Evolutionary conservation across 1,284 basidiomycete species (phyloP).

Genomic region (Ceratobasidium papillatum): DNA sequence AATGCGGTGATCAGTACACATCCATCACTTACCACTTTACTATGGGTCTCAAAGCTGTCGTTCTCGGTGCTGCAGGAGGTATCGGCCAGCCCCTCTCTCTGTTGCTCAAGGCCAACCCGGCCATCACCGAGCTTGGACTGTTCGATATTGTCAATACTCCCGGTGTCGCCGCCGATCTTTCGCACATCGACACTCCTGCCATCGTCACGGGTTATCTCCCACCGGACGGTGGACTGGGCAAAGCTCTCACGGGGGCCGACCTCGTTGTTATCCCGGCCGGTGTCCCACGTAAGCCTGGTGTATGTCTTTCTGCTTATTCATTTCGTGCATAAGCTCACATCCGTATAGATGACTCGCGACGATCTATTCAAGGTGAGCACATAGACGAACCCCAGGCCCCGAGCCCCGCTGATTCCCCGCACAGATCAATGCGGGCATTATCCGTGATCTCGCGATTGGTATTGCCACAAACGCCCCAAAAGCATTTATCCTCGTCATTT

Average conservation of each 20-base stretch:
- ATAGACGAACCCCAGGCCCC: neutral
- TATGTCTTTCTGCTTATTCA: conserved; percentile 55
- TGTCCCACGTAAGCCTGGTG: conserved; percentile 94
- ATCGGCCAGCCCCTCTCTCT: conserved; percentile 94
- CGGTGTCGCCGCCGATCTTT: conserved; percentile 94
- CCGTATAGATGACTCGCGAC: conserved; percentile 57
- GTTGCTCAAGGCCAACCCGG: conserved; percentile 85
- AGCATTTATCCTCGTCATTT: conserved; percentile 94
- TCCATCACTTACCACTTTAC: conserved; percentile 15
- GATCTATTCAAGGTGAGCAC: conserved; percentile 86
- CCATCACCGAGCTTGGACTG: conserved; percentile 84
- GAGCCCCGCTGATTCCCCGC: conserved; percentile 1
- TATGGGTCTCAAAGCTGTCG: conserved; percentile 89
- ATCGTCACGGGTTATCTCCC: conserved; percentile 80
- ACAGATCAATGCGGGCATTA: conserved; percentile 98
- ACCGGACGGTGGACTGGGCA: conserved; percentile 81
- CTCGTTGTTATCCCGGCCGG: conserved; percentile 97
- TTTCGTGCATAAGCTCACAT: conserved; percentile 17
- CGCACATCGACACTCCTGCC: conserved; percentile 84
- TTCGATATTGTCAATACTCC: conserved; percentile 98
- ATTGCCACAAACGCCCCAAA: conserved; percentile 88
- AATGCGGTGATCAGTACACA: conserved; percentile 2
- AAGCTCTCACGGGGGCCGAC: conserved; percentile 85
- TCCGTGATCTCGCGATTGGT: conserved; percentile 89
- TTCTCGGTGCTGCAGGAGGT: conserved; percentile 92